Conservation (phyloP, 768 basidiomycete species). For the Lentinula sp. region DNA sequence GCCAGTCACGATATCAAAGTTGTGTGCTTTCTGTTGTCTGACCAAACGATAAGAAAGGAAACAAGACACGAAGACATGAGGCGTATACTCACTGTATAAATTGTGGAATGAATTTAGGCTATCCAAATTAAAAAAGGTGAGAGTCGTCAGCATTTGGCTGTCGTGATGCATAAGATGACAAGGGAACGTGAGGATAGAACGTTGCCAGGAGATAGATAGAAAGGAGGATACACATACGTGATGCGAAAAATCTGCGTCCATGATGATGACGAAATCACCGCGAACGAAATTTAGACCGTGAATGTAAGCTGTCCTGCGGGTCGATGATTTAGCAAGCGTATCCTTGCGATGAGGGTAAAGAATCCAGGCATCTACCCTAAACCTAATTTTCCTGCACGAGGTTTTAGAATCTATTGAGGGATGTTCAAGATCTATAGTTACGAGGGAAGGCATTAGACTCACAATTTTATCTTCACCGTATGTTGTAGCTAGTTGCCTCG, state of each 20-base stretch:
- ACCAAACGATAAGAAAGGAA: not conserved
- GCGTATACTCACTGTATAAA: constrained; percentile 61
- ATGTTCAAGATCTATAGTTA: not conserved
- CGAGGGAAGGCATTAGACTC: constrained; percentile 15
- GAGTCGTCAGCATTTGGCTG: constrained; percentile 6
- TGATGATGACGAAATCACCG: constrained; percentile 92
- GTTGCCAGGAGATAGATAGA: not conserved
- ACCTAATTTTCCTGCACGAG: constrained; percentile 86
- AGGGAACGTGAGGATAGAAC: too few relatives aligned
- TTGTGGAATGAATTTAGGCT: constrained; percentile 95
- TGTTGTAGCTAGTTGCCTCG: constrained; percentile 64
- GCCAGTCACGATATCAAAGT: constrained; percentile 90
- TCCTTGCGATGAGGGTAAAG: not conserved
- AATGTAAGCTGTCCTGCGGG: constrained; percentile 78
- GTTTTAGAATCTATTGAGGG: constrained; percentile 60
- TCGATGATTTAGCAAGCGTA: constrained; percentile 8
- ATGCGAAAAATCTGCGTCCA: constrained; percentile 96
- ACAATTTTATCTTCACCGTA: constrained; percentile 88
- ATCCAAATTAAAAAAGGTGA: not conserved
- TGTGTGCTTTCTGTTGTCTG: constrained; percentile 79
- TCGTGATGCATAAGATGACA: too few relatives aligned
- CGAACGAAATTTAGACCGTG: constrained; percentile 86
- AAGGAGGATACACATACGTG: constrained; percentile 50
- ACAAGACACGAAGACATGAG: not conserved
- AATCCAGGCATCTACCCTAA: constrained; percentile 54